These are phyloP conservation scores for Ilex aquifolium DNA, from an alignment of 257 asterid genomes.

Conservation along the genomic window DNA sequence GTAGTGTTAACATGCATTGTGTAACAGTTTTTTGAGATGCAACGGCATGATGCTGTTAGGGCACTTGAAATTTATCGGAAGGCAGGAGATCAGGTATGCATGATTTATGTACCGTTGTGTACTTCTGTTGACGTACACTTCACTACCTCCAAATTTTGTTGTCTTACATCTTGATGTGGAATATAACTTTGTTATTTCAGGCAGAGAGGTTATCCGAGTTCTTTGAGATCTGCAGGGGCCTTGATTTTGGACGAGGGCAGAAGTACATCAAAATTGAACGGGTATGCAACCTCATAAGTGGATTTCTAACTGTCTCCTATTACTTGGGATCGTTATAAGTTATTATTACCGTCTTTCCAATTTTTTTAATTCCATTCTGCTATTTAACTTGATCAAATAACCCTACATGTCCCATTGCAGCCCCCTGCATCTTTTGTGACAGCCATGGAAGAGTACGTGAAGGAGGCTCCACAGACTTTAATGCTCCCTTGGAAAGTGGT, in stretches of 20 bases:
- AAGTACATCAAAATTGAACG: slow-evolving; percentile 68
- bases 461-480: slow-evolving; percentile 55
- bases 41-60: slow-evolving; percentile 59
- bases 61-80: slow-evolving; percentile 72
- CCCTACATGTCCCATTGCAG: slow-evolving; percentile 30
- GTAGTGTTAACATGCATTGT: slow-evolving; percentile 15
- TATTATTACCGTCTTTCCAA: background rate
- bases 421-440: slow-evolving; percentile 54
- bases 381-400: slow-evolving; percentile 6
- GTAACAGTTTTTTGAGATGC: slow-evolving; percentile 68
- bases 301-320: slow-evolving; percentile 1
- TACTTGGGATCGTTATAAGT: background rate
- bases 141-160: background rate
- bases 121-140: background rate
- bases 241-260: slow-evolving; percentile 64
- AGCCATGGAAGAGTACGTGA: slow-evolving; percentile 74
- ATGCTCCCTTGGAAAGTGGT: slow-evolving; percentile 57
- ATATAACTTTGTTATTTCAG: slow-evolving; percentile 28
- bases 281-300: slow-evolving; percentile 23
- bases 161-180: background rate
- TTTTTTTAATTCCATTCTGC: background rate
- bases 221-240: slow-evolving; percentile 70
- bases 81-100: slow-evolving; percentile 56
- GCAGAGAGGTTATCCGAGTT: slow-evolving; percentile 60
- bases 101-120: background rate